Percentiles rank a stretch among this genome's conserved stretches.
Evolutionary conservation across 2,329 filamentous ascomycete species (phyloP).

Genomic region (Furcasterigmium furcatum): DNA sequence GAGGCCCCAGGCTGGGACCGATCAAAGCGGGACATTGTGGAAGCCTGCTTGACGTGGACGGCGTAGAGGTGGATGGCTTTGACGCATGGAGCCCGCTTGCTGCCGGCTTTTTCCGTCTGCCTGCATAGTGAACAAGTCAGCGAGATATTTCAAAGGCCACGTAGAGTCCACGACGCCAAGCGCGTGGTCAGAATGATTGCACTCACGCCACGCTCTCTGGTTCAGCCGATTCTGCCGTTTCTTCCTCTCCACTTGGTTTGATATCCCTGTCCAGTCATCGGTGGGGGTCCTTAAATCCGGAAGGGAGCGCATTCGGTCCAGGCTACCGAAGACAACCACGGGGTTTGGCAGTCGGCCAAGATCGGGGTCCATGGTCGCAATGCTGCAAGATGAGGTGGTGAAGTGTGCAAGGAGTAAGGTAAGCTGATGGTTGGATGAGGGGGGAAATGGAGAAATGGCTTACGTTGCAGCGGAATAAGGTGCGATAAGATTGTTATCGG

Average conservation of each 20-base stretch:
- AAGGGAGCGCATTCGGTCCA: slow-evolving; percentile 4
- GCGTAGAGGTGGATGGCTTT: too few relatives aligned
- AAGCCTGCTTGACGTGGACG: too few relatives aligned
- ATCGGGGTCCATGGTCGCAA: background rate
- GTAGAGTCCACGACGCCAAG: background rate
- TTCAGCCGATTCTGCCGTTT: slow-evolving; percentile 11
- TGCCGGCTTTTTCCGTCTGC: too few relatives aligned
- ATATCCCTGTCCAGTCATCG: slow-evolving; percentile 30
- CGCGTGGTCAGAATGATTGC: background rate
- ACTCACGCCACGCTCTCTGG: slow-evolving; percentile 9
- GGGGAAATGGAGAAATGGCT: too few relatives aligned
- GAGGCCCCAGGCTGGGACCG: background rate
- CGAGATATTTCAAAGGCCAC: background rate
- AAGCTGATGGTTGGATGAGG: too few relatives aligned
- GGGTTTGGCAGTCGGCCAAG: background rate
- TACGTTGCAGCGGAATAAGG: too few relatives aligned
- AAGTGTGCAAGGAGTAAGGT: too few relatives aligned
- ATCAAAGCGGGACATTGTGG: too few relatives aligned
- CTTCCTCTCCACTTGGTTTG: slow-evolving; percentile 15
- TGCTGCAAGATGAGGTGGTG: too few relatives aligned
- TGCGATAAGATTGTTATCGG: too few relatives aligned
- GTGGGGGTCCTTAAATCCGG: slow-evolving; percentile 4
- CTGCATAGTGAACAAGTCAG: background rate
- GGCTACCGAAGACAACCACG: background rate
- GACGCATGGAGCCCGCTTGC: background rate